Percentiles rank a stretch among this genome's conserved stretches.
Evolutionary conservation across 2,329 filamentous ascomycete species (phyloP).

Genomic region (Metarhizium album): DNA sequence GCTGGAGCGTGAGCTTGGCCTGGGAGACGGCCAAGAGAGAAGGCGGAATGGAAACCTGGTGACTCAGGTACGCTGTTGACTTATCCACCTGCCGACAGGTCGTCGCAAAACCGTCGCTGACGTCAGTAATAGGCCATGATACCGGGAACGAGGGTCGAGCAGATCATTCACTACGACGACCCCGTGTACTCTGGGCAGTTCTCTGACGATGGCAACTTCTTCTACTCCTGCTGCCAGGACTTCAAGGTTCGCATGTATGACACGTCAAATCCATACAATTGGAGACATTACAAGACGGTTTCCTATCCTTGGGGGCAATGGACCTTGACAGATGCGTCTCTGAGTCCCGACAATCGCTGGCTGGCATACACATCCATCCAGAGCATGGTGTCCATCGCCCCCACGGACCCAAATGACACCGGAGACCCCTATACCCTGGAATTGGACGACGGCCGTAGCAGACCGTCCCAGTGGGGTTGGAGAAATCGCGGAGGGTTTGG

Average conservation of each 20-base stretch:
- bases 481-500: slow-evolving; percentile 32
- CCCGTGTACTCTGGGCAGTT: slow-evolving; percentile 94
- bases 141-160: slow-evolving; percentile 67
- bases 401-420: slow-evolving; percentile 73
- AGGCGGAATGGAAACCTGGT: slow-evolving; percentile 55
- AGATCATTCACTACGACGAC: slow-evolving; percentile 76
- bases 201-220: slow-evolving; percentile 94
- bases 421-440: slow-evolving; percentile 75
- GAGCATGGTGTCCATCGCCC: slow-evolving; percentile 71
- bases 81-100: neutral
- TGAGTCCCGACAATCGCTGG: slow-evolving; percentile 86
- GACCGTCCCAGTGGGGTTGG: slow-evolving; percentile 15
- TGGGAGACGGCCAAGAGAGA: slow-evolving; percentile 49
- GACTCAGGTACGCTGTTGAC: slow-evolving; percentile 42
- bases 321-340: slow-evolving; percentile 88
- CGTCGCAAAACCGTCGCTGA: neutral
- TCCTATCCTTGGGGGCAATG: slow-evolving; percentile 79
- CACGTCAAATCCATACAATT: slow-evolving; percentile 87
- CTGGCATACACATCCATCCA: slow-evolving; percentile 87
- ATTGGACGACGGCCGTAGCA: slow-evolving; percentile 31
- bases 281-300: slow-evolving; percentile 91
- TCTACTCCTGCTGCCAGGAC: slow-evolving; percentile 85
- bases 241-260: slow-evolving; percentile 96
- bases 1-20: slow-evolving; percentile 70
- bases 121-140: slow-evolving; percentile 51